A percentile compares a stretch with the other conserved stretches of the same genome.
These are phyloP conservation scores for Trichoderma parareesei DNA, from an alignment of 495 filamentous ascomycete genomes.

Conservation along the genomic window DNA sequence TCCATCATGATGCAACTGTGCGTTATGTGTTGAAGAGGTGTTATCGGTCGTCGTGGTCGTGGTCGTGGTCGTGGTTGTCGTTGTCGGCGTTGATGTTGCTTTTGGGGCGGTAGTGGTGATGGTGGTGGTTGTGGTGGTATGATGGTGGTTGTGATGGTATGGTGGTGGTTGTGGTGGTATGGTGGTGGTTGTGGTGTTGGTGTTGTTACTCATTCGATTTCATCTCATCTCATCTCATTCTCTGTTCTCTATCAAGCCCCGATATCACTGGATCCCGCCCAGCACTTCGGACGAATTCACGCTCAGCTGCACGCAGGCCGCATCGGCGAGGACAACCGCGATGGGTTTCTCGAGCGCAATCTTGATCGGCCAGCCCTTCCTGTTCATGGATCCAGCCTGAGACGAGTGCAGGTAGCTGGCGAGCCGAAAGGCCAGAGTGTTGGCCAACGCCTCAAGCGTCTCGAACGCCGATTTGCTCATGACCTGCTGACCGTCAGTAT, in stretches of 20 bases:
- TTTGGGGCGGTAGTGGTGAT: no score
- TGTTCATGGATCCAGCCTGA: constrained; percentile 15
- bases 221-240: background rate
- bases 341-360: constrained; percentile 51
- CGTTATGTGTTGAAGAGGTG: background rate
- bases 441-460: constrained; percentile 54
- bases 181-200: no score
- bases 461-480: constrained; percentile 51
- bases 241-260: background rate
- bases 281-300: constrained; percentile 6
- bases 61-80: no score
- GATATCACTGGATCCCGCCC: background rate
- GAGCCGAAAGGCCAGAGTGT: constrained; percentile 24
- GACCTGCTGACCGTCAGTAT: constrained; percentile 25
- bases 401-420: constrained; percentile 14
- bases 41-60: no score
- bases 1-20: background rate
- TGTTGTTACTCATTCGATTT: no score
- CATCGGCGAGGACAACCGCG: constrained; percentile 50
- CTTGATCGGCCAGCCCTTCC: constrained; percentile 35
- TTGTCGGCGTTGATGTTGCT: no score
- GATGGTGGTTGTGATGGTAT: no score
- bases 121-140: no score
- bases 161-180: no score
- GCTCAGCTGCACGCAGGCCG: constrained; percentile 43